These are phyloP conservation scores for Perilla frutescens DNA, from an alignment of 257 asterid genomes.

Conservation along the genomic window DNA sequence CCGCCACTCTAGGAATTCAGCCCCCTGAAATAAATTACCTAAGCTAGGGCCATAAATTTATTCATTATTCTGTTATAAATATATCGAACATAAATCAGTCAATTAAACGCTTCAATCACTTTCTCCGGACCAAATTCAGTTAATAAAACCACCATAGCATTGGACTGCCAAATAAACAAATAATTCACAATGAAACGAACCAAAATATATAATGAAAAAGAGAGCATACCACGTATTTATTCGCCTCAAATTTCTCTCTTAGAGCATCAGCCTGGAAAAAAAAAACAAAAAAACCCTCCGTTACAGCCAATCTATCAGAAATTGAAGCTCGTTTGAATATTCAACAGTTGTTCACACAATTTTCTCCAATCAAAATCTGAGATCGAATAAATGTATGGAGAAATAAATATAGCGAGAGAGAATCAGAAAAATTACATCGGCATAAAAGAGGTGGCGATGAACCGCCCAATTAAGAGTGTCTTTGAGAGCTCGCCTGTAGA, in stretches of 20 bases:
- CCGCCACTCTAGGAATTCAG: background rate
- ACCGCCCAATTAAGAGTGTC: slow-evolving; percentile 99
- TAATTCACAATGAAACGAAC: background rate
- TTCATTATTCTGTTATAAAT: background rate
- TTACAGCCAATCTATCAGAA: slow-evolving; percentile 24
- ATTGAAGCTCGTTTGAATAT: background rate
- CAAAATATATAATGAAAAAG: slow-evolving; percentile 1
- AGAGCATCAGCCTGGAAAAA: slow-evolving; percentile 75
- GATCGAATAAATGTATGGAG: slow-evolving; percentile 38
- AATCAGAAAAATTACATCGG: slow-evolving; percentile 57
- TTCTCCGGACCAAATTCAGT: slow-evolving; percentile 12
- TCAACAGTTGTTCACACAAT: background rate
- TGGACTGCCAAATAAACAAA: background rate
- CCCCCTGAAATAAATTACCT: slow-evolving; percentile 1
- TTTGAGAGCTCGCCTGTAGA: slow-evolving; percentile 90
- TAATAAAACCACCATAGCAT: background rate
- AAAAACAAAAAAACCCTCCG: background rate
- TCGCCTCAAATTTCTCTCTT: slow-evolving; percentile 83
- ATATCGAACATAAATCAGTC: background rate
- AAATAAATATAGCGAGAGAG: slow-evolving; percentile 47
- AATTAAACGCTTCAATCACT: background rate
- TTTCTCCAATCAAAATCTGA: slow-evolving; percentile 16
- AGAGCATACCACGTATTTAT: slow-evolving; percentile 68
- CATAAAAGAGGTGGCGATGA: slow-evolving; percentile 97
- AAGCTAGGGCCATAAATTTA: background rate